phyloP scores from a whole-genome alignment of 2,329 filamentous ascomycete species.

The Aureobasidium pullulans region DNA sequence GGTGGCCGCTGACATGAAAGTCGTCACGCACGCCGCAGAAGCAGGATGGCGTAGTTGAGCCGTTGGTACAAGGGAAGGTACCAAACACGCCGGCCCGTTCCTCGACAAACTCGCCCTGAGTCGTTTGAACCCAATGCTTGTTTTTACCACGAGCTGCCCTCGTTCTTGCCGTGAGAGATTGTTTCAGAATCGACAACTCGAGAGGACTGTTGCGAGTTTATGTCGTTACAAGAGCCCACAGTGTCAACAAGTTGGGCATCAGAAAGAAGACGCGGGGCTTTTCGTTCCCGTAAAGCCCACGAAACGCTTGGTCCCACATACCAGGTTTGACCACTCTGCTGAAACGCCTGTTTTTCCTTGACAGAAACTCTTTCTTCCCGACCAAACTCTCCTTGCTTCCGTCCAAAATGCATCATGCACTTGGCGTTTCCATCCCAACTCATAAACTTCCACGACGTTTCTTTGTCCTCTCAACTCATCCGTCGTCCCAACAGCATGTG shows the following conservation, averaged over 20 bases:
- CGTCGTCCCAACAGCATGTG: neutral
- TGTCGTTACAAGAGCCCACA: neutral
- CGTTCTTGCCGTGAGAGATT: neutral
- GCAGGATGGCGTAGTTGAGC: slow-evolving; percentile 7
- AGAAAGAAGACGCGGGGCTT: slow-evolving; percentile 4
- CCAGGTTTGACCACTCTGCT: slow-evolving; percentile 10
- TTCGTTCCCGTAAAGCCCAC: neutral
- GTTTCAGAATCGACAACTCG: neutral
- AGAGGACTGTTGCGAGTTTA: neutral
- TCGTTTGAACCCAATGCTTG: neutral
- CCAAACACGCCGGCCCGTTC: neutral
- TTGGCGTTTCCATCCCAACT: neutral
- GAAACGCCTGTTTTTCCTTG: neutral
- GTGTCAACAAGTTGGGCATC: slow-evolving; percentile 7
- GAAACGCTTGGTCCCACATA: slow-evolving; percentile 2
- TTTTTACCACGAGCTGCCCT: neutral
- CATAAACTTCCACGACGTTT: neutral
- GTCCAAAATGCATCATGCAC: neutral
- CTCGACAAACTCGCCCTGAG: neutral
- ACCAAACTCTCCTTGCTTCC: slow-evolving; percentile 4
- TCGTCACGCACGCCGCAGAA: slow-evolving; percentile 4
- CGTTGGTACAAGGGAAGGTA: neutral
- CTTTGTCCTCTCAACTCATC: neutral
- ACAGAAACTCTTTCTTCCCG: neutral
- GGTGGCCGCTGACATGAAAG: slow-evolving; percentile 3